Conservation (phyloP, 2,329 filamentous ascomycete species). For the Cladophialophora carrionii region DNA sequence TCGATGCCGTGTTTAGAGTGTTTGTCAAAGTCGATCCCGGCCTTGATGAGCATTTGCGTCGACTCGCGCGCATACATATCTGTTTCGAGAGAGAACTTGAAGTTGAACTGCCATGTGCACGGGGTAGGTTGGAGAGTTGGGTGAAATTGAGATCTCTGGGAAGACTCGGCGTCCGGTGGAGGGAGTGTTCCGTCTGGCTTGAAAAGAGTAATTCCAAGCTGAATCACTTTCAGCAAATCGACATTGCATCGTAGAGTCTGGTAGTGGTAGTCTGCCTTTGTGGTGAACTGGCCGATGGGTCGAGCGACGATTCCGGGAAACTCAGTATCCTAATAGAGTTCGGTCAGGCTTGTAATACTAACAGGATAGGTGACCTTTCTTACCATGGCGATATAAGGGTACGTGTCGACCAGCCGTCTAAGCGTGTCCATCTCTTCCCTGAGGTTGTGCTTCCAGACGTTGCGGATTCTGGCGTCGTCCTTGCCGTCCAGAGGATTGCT, state of each 20-base stretch:
- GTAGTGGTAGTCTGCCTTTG: slow-evolving; percentile 97
- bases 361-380: slow-evolving; percentile 33
- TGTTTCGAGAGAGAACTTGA: slow-evolving; percentile 88
- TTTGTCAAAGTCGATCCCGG: slow-evolving; percentile 86
- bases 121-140: slow-evolving; percentile 60
- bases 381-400: slow-evolving; percentile 97
- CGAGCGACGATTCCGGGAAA: slow-evolving; percentile 97
- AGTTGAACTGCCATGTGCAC: slow-evolving; percentile 99
- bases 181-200: slow-evolving; percentile 86
- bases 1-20: slow-evolving; percentile 90
- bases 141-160: slow-evolving; percentile 57
- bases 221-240: slow-evolving; percentile 95
- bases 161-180: slow-evolving; percentile 62
- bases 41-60: slow-evolving; percentile 85
- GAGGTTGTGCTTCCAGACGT: slow-evolving; percentile 93
- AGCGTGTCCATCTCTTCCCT: slow-evolving; percentile 86
- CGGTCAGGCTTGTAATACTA: slow-evolving; percentile 31
- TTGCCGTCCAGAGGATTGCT: slow-evolving; percentile 42
- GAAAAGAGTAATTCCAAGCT: slow-evolving; percentile 93
- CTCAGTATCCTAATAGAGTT: slow-evolving; percentile 75
- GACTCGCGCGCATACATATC: slow-evolving; percentile 98
- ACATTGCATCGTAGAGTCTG: slow-evolving; percentile 97
- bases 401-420: slow-evolving; percentile 81
- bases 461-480: slow-evolving; percentile 79
- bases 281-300: slow-evolving; percentile 91